Evolutionary conservation across 345 rosid genomes (phyloP).

Genomic region (Citrus cavaleriei): DNA sequence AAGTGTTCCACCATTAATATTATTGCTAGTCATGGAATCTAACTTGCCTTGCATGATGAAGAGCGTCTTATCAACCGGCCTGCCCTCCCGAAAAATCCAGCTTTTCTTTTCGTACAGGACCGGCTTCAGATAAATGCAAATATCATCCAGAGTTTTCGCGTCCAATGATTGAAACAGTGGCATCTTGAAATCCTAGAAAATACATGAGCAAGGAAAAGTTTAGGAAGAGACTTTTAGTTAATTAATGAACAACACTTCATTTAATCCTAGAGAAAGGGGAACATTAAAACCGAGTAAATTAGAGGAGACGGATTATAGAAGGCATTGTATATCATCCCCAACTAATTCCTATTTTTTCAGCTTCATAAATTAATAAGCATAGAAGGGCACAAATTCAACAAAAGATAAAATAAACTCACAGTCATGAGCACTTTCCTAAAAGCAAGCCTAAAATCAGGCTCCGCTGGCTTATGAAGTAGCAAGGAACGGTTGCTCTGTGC

Average conservation of each 20-base stretch:
- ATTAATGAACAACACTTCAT: too few species aligned
- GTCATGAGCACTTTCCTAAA: neutral
- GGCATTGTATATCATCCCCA: too few species aligned
- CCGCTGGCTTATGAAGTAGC: conserved; percentile 53
- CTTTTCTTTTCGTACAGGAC: conserved; percentile 78
- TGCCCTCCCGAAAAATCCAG: conserved; percentile 83
- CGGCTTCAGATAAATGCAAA: conserved; percentile 84
- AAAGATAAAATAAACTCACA: neutral
- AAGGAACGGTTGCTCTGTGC: conserved; percentile 48
- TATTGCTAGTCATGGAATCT: conserved; percentile 54
- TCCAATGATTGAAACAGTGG: conserved; percentile 81
- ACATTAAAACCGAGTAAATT: too few species aligned
- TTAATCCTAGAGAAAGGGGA: too few species aligned
- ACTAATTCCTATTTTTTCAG: too few species aligned
- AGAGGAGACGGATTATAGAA: too few species aligned
- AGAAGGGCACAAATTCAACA: too few species aligned
- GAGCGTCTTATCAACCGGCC: conserved; percentile 85
- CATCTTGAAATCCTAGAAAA: conserved; percentile 38
- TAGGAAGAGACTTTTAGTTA: neutral
- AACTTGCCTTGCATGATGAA: conserved; percentile 90
- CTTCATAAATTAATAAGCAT: too few species aligned
- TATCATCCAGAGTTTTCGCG: conserved; percentile 25
- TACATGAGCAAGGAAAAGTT: neutral
- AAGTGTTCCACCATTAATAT: conserved; percentile 54
- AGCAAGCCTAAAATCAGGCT: neutral